These are phyloP conservation scores for Calonectria multiphialidica DNA, from an alignment of 2,329 filamentous ascomycete species.

Conservation along the genomic window DNA sequence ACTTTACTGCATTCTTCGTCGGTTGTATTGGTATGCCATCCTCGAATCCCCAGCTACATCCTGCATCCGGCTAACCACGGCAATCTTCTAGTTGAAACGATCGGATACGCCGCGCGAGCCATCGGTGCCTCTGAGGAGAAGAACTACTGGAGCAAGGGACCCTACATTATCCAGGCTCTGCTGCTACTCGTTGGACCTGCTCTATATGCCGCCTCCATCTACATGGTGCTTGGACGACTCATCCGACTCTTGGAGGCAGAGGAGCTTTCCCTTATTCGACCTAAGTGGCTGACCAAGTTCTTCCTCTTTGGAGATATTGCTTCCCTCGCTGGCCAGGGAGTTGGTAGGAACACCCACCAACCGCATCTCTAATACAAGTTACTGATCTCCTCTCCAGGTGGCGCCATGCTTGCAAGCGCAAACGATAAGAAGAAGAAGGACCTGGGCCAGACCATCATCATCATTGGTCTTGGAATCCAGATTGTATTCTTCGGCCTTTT, in stretches of 20 bases:
- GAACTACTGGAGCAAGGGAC: not conserved
- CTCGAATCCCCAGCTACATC: not conserved
- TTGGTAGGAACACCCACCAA: conserved; percentile 9
- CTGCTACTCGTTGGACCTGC: not conserved
- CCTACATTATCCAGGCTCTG: not conserved
- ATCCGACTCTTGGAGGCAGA: conserved; percentile 50
- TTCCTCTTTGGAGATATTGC: conserved; percentile 61
- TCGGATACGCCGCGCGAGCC: conserved; percentile 7
- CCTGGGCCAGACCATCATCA: conserved; percentile 58
- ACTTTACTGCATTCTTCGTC: conserved; percentile 61
- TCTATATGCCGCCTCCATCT: not conserved
- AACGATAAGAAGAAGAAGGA: not conserved
- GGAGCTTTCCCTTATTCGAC: conserved; percentile 52
- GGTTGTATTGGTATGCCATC: conserved; percentile 56
- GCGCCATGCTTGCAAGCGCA: not conserved
- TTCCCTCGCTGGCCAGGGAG: conserved; percentile 47
- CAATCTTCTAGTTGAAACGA: not conserved
- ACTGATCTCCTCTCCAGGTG: not conserved
- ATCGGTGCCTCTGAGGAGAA: conserved; percentile 31
- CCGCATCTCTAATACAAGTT: too few species aligned
- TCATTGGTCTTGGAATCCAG: conserved; percentile 64
- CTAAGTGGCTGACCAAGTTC: conserved; percentile 58
- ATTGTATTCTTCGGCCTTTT: conserved; percentile 66
- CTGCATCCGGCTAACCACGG: not conserved
- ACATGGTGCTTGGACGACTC: conserved; percentile 49